Percentiles rank a stretch among this genome's conserved stretches.
These are phyloP conservation scores for Haematococcus lacustris DNA, from an alignment of 139 green algal genomes.

Conservation along the genomic window DNA sequence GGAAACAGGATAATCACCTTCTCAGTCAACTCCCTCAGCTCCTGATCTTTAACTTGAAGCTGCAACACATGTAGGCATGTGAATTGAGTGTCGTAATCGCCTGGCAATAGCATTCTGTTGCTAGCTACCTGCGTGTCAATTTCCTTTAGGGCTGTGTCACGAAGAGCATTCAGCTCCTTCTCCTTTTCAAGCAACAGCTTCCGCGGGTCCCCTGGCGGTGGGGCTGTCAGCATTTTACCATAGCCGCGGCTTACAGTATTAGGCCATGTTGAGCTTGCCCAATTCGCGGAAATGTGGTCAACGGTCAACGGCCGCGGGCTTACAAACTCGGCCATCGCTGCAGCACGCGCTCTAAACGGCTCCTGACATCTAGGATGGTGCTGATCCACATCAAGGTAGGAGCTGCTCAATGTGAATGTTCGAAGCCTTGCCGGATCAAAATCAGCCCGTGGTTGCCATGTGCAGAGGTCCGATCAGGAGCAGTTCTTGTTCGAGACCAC, in stretches of 20 bases:
- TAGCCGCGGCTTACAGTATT: no score
- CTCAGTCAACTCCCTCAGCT: not conserved
- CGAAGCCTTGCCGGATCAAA: not conserved
- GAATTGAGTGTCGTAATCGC: not conserved
- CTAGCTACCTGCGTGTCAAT: constrained; percentile 29
- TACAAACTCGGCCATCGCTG: not conserved
- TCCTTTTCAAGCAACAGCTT: constrained; percentile 24
- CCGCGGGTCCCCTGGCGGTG: constrained; percentile 9
- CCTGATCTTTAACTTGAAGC: constrained; percentile 5
- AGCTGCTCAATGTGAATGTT: not conserved
- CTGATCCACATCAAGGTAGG: constrained; percentile 56
- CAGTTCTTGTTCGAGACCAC: constrained; percentile 73
- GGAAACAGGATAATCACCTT: not conserved
- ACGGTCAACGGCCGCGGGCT: not conserved
- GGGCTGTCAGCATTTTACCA: not conserved
- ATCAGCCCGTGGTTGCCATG: not conserved
- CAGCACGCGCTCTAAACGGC: not conserved
- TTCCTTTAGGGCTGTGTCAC: constrained; percentile 17
- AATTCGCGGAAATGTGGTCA: not conserved
- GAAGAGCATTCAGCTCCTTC: constrained; percentile 28
- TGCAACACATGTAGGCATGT: not conserved
- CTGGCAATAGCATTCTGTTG: not conserved
- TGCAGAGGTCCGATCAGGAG: constrained; percentile 61
- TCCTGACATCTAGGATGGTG: constrained; percentile 38
- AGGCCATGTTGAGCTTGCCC: not conserved